Base-by-base conservation (phyloP, 1,284 basidiomycete species). In the Garcileccinum viscosum region DNA sequence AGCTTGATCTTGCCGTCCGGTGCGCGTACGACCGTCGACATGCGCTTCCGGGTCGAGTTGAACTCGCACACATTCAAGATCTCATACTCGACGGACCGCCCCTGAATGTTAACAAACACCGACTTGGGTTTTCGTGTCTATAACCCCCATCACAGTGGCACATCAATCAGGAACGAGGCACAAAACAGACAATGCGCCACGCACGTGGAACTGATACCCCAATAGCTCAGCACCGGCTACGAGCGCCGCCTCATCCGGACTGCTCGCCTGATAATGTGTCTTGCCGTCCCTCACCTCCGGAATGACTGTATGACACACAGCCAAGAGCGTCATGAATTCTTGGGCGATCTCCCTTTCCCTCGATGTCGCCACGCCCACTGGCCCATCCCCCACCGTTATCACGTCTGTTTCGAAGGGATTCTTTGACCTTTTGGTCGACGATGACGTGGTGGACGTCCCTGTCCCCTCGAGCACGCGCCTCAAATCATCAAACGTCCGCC, bases 221-320 rank as follows among this genome's bases (percentile, higher is more conserved):
- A 99, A 84, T 56, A 94, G 77, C 79, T 99, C 96, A 1, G 98
- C 98, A 17, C 98, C 98, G 2, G 94, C 89, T 0, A 99, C 98
- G 40, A 99, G 85, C 1, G 98, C 98, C 1, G 96, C 98, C 81
- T 99, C 98, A 77, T 99, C 98, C 0, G 98, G 98, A 84, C 96
- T 98, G 71, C 95, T 97, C 1, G 98, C 98, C 81, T 99, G 98
- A 80, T 94, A 99, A 30, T 92, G 86, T 75, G 92, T 93, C 86
- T 94, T 96, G 53, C 87, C 92, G 66, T 95, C 91, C 74, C 90
- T 92, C 67, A 92, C 83, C 81, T 99, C 98, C n/a, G 98, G 95
- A 79, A 99, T 98, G 74, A 99, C 98, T 0, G 98, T 99, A 80
- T 99, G 98, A 76, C 98, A 99, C 44, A 99, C 97, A 5, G 97